Evolutionary conservation across 2,329 filamentous ascomycete genomes (phyloP), one percentile per base, ranked within the genome.

Genomic region (Paraconiothyrium brasiliense): DNA sequence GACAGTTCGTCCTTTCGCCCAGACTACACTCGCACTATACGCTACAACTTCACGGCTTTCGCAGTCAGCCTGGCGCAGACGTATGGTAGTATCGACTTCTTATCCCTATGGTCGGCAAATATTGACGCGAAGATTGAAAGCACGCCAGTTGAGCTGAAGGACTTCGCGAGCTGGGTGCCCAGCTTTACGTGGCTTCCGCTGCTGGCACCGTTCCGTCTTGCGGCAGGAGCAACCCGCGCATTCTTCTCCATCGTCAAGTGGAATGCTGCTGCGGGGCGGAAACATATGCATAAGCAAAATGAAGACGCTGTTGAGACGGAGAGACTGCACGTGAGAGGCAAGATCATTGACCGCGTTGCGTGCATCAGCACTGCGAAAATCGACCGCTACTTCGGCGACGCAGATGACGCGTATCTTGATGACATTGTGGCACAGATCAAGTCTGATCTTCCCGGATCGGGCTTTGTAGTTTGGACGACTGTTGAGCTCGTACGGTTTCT

Each of bases 81-180:
- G 4, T 66, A 54, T 24, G 64, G 61, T 0, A 63, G 60, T 16
- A 30, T 70, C 16, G 64, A 67, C 39, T 66, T 70, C 41, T 50
- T 68, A 43, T 61, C 61, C 1, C 57, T 68, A 7, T 65, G 63
- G 55, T 57, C 62, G 3, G 64, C 64, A 60, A 57, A 62, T 54
- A 37, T 74, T 58, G 56, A 73, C 61, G 2, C 67, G 63, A 30
- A 54, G 7, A 20, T 65, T 8, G 8, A 47, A n/a, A n/a, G 46
- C 14, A 69, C 73, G 66, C 65, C 68, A 66, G 30, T 73, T 67
- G 72, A 73, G 65, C 63, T 67, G 54, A 62, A 57, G 13, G 54
- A 55, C 1, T 64, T 77, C 20, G 71, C 74, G 2, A 75, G 71
- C 8, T 79, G 75, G 75, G 70, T 77, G 0, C 76, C 76, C 10